phyloP scores from a whole-genome alignment of 2,329 filamentous ascomycete genomes.

The Pseudocercospora fuligena region DNA sequence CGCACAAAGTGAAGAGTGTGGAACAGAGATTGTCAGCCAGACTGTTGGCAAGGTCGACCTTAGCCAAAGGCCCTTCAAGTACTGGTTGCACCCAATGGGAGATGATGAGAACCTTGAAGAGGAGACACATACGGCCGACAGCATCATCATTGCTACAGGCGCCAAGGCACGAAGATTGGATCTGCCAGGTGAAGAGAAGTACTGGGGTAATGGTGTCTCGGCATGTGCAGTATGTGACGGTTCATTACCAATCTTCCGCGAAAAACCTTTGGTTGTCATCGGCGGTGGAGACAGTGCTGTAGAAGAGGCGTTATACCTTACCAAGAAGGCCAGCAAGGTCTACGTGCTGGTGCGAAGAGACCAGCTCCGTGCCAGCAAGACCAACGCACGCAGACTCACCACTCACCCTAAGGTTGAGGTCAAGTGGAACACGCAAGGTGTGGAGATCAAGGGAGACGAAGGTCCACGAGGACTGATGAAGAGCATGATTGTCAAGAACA shows the following conservation, averaged over 20 bases:
- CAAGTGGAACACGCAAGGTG: constrained; percentile 79
- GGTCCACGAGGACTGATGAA: constrained; percentile 80
- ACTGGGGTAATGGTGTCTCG: constrained; percentile 96
- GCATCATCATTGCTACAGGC: constrained; percentile 92
- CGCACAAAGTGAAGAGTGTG: constrained; percentile 86
- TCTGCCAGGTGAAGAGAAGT: constrained; percentile 87
- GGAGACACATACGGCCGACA: constrained; percentile 81
- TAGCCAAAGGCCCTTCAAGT: constrained; percentile 82
- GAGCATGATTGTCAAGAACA: constrained; percentile 82
- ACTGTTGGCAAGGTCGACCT: constrained; percentile 90
- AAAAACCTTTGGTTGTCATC: constrained; percentile 94
- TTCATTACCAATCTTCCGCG: constrained; percentile 94
- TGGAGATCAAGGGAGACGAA: constrained; percentile 82
- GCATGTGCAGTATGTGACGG: constrained; percentile 98
- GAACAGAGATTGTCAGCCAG: constrained; percentile 90
- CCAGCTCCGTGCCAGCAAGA: constrained; percentile 82
- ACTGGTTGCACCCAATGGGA: constrained; percentile 75
- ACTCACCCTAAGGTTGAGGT: constrained; percentile 89
- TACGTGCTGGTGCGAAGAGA: constrained; percentile 91
- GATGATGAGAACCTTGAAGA: constrained; percentile 74
- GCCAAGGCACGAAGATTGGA: constrained; percentile 85
- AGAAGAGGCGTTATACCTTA: constrained; percentile 95
- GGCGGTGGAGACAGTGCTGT: constrained; percentile 96
- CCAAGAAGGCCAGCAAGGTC: constrained; percentile 95
- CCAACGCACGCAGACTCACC: constrained; percentile 86